These are phyloP conservation scores for Artemisia annua DNA, from an alignment of 129 eudicot species.

Conservation along the genomic window DNA sequence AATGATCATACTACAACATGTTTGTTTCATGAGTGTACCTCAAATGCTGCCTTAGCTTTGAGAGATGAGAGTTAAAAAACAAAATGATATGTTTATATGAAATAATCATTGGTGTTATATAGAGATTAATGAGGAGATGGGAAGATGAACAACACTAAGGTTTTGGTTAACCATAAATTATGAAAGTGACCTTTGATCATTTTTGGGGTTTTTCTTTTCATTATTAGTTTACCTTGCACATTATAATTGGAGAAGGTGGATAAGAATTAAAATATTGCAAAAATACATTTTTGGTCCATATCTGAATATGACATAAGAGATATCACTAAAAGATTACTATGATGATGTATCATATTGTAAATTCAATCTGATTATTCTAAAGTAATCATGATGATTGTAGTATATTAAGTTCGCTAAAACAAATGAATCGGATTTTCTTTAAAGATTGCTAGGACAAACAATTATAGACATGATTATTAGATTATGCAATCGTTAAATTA, in stretches of 20 bases:
- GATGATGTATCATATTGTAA: background rate
- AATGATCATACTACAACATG: conserved; percentile 32
- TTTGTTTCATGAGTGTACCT: conserved; percentile 36
- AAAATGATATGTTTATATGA: conserved; percentile 16
- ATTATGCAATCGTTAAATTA: too few relatives aligned
- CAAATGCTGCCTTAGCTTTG: conserved; percentile 20
- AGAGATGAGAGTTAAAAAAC: conserved; percentile 21
- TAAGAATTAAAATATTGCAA: conserved; percentile 14
- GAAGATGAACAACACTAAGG: conserved; percentile 30
- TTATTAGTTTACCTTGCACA: conserved; percentile 17
- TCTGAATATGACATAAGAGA: background rate
- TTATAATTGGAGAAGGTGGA: conserved; percentile 23
- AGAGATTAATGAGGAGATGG: conserved; percentile 20
- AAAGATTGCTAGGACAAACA: too few relatives aligned
- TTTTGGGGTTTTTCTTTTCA: background rate
- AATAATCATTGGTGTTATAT: conserved; percentile 18
- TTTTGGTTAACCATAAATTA: conserved; percentile 67
- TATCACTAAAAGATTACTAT: background rate
- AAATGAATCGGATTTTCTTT: too few relatives aligned
- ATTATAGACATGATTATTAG: too few relatives aligned
- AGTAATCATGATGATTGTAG: too few relatives aligned
- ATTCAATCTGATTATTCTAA: background rate
- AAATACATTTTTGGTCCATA: background rate
- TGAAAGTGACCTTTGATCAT: conserved; percentile 27
- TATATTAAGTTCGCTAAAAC: too few relatives aligned